phyloP scores from a whole-genome alignment of 2,329 filamentous ascomycete genomes.

The Botrytis byssoidea region DNA sequence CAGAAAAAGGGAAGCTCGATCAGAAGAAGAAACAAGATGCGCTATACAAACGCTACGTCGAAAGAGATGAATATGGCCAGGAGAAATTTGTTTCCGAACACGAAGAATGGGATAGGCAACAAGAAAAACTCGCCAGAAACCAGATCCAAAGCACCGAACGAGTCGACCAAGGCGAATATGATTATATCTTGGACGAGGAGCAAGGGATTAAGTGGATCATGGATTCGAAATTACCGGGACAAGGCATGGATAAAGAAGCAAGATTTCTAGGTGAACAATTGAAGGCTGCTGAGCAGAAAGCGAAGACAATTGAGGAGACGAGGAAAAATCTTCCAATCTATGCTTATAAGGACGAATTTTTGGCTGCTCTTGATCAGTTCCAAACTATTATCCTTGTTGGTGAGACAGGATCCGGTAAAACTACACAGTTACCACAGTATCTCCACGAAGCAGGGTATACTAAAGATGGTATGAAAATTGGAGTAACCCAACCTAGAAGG shows the following conservation, averaged over 20 bases:
- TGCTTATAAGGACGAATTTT: conserved; percentile 78
- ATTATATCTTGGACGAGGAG: conserved; percentile 87
- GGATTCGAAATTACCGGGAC: conserved; percentile 70
- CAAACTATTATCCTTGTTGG: conserved; percentile 91
- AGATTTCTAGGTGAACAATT: conserved; percentile 75
- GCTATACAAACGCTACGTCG: conserved; percentile 86
- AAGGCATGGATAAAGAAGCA: conserved; percentile 74
- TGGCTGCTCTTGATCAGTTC: conserved; percentile 80
- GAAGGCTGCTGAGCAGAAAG: conserved; percentile 84
- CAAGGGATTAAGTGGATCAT: conserved; percentile 84
- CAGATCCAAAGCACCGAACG: conserved; percentile 75
- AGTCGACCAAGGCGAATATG: conserved; percentile 79
- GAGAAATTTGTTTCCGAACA: conserved; percentile 91
- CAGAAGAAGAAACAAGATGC: conserved; percentile 84
- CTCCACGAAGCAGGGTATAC: conserved; percentile 89
- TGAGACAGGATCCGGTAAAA: conserved; percentile 94
- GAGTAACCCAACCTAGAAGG: conserved; percentile 89
- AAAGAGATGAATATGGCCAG: conserved; percentile 80
- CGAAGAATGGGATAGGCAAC: conserved; percentile 93
- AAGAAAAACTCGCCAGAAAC: conserved; percentile 81
- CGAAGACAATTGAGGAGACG: conserved; percentile 85
- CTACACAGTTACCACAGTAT: conserved; percentile 92
- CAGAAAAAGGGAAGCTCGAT: conserved; percentile 87
- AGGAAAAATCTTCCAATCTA: conserved; percentile 89
- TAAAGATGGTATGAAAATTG: conserved; percentile 78